These are phyloP conservation scores for Madurella fahalii DNA, from an alignment of 2,329 filamentous ascomycete species.

Conservation along the genomic window DNA sequence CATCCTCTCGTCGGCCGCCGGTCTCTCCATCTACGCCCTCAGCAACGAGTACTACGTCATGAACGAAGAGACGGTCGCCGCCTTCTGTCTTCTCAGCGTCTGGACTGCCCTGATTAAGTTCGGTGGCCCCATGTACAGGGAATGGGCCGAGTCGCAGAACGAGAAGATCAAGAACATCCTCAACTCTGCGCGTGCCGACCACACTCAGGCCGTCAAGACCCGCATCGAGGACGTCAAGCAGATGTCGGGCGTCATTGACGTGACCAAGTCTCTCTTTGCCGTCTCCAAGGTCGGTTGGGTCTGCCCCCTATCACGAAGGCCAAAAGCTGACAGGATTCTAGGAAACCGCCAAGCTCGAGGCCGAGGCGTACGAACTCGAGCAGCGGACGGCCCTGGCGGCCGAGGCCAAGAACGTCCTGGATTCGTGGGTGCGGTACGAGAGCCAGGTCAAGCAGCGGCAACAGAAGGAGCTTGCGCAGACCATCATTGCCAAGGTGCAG, in stretches of 20 bases:
- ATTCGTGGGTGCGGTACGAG: constrained; percentile 99
- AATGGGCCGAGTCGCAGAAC: constrained; percentile 87
- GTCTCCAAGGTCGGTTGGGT: constrained; percentile 79
- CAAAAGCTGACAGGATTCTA: constrained; percentile 33
- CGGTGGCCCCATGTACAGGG: constrained; percentile 83
- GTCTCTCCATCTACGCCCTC: constrained; percentile 88
- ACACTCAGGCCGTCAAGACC: constrained; percentile 91
- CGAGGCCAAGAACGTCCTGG: constrained; percentile 92
- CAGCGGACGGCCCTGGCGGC: constrained; percentile 87
- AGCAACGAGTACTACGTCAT: constrained; percentile 99
- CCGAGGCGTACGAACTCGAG: constrained; percentile 94
- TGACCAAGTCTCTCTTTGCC: constrained; percentile 95
- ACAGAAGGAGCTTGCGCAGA: constrained; percentile 91
- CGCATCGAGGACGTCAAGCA: constrained; percentile 94
- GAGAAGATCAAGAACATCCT: constrained; percentile 93
- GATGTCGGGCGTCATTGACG: constrained; percentile 88
- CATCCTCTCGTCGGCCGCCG: constrained; percentile 89
- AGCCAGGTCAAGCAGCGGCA: constrained; percentile 97
- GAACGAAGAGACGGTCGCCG: constrained; percentile 97
- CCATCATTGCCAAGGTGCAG: constrained; percentile 92
- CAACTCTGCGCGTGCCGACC: constrained; percentile 88
- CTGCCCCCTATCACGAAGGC: not conserved
- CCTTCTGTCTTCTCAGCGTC: constrained; percentile 86
- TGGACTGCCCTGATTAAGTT: constrained; percentile 92
- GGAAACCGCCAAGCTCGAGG: constrained; percentile 97